Evolutionary conservation across 176 grass and related monocot genomes (phyloP).

Genomic region (Oryza coarctata): DNA sequence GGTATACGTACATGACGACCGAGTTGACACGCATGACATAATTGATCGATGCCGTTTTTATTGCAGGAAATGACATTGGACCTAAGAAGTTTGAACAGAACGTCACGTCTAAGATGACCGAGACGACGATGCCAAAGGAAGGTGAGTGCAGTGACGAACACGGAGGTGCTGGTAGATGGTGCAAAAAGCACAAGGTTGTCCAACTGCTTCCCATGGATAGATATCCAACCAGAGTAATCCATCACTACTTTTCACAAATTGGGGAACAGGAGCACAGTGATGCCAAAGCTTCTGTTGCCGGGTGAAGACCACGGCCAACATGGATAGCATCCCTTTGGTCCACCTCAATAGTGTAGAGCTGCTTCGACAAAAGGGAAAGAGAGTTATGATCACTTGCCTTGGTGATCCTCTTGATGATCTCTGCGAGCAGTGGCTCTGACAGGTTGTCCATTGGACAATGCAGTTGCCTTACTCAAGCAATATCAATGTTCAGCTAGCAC

Average conservation of each 20-base stretch:
- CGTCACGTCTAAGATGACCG: too few relatives aligned
- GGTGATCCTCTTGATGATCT: slow-evolving; percentile 61
- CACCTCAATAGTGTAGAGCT: slow-evolving; percentile 38
- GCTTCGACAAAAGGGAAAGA: slow-evolving; percentile 57
- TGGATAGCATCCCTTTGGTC: slow-evolving; percentile 48
- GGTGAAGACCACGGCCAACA: slow-evolving; percentile 48
- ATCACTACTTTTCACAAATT: slow-evolving; percentile 73
- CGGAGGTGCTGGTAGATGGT: too few relatives aligned
- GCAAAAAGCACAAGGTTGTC: slow-evolving; percentile 48
- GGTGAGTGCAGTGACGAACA: too few relatives aligned
- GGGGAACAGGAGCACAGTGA: slow-evolving; percentile 39
- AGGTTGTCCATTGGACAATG: slow-evolving; percentile 52
- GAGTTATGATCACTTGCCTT: slow-evolving; percentile 52
- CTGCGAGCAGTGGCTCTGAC: slow-evolving; percentile 51
- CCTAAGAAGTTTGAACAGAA: too few relatives aligned
- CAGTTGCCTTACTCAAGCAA: not conserved
- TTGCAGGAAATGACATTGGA: too few relatives aligned
- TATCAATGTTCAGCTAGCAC: not conserved
- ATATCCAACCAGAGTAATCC: slow-evolving; percentile 52
- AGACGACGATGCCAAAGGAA: too few relatives aligned
- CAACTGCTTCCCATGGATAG: slow-evolving; percentile 40
- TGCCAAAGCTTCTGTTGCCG: slow-evolving; percentile 45
- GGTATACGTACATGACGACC: too few relatives aligned
- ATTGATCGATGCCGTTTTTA: too few relatives aligned
- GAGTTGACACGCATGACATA: too few relatives aligned